Conservation (phyloP, 2,329 filamentous ascomycete species). For the Trichophyton simii region DNA sequence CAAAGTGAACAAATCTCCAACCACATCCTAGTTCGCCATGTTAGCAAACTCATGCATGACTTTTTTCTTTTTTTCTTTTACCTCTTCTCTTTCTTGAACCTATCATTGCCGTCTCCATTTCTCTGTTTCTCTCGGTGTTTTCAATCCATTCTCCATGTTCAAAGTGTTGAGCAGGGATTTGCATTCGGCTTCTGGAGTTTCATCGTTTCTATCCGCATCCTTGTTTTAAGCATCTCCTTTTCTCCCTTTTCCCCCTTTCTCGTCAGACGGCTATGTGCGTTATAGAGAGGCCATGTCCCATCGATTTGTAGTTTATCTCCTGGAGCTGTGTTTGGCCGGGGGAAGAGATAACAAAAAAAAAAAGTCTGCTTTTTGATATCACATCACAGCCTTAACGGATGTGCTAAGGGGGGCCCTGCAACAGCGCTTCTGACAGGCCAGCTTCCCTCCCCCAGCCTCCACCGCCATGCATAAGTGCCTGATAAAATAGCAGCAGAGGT, state of each 20-base stretch:
- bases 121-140: not conserved
- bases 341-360: not conserved
- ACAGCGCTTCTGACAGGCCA: not conserved
- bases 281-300: no score
- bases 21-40: not conserved
- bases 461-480: conserved; percentile 1
- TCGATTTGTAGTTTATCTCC: no score
- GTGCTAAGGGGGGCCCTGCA: not conserved
- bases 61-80: not conserved
- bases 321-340: no score
- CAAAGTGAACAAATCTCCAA: not conserved
- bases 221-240: not conserved
- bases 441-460: not conserved
- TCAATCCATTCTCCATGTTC: not conserved
- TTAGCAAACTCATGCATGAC: not conserved
- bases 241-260: not conserved
- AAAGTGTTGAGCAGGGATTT: not conserved
- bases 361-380: not conserved
- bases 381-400: not conserved
- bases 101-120: not conserved
- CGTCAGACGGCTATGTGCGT: not conserved
- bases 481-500: not conserved
- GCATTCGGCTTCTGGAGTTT: not conserved
- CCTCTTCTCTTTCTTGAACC: not conserved
- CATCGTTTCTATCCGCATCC: not conserved